A percentile compares a stretch with the other conserved stretches of the same genome.
Evolutionary conservation across 1,284 basidiomycete species (phyloP).

Genomic region (Rhizoctonia solani): DNA sequence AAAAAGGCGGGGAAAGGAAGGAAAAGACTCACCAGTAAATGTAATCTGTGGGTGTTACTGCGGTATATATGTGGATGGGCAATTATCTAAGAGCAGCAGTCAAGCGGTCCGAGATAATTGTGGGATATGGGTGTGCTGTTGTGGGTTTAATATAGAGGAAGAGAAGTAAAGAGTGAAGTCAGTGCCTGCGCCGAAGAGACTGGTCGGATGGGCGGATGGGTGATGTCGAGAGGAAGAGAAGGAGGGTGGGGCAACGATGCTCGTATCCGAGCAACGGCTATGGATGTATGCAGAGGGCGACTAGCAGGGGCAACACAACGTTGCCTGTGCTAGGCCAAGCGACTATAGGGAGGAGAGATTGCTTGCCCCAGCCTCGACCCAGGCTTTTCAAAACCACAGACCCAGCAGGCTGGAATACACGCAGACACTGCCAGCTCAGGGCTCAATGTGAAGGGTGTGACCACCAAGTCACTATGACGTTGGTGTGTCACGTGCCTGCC

Average conservation of each 20-base stretch:
- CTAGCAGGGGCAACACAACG: background rate
- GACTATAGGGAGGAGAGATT: slow-evolving; percentile 28
- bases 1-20: background rate
- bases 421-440: slow-evolving; percentile 20
- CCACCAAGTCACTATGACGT: slow-evolving; percentile 29
- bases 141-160: background rate
- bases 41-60: background rate
- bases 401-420: background rate
- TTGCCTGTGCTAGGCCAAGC: slow-evolving; percentile 17
- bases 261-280: background rate
- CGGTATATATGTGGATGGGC: background rate
- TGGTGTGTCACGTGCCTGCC: background rate
- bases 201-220: too few relatives aligned
- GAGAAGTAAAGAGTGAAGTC: slow-evolving; percentile 25
- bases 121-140: slow-evolving; percentile 4
- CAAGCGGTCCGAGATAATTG: slow-evolving; percentile 27
- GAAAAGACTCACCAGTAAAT: slow-evolving; percentile 18
- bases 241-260: slow-evolving; percentile 5
- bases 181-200: slow-evolving; percentile 32
- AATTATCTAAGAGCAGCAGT: slow-evolving; percentile 29
- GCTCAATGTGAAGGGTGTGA: slow-evolving; percentile 32
- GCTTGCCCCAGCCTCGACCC: background rate
- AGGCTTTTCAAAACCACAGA: slow-evolving; percentile 4
- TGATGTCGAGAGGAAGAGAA: slow-evolving; percentile 19
- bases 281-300: slow-evolving; percentile 13